These are phyloP conservation scores for Melampsora larici-populina DNA, from an alignment of 1,284 basidiomycete species.

Conservation along the genomic window DNA sequence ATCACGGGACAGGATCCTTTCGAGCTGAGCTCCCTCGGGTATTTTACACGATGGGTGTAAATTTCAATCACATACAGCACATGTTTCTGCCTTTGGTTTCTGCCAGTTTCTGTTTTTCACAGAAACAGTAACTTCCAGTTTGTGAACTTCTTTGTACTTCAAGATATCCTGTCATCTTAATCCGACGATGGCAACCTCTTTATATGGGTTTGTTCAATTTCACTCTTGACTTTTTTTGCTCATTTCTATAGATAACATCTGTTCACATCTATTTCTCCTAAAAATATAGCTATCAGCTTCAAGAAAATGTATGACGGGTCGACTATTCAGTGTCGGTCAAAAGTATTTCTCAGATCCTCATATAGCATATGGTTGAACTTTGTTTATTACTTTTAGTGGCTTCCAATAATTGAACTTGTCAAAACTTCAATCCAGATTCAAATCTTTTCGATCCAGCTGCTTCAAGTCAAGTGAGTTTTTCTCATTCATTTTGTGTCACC, in stretches of 20 bases:
- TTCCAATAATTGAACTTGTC: too few species aligned
- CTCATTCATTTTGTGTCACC: conserved; percentile 1
- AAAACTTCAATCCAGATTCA: not conserved
- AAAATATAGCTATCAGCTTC: conserved; percentile 68
- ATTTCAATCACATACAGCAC: too few species aligned
- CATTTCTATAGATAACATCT: not conserved
- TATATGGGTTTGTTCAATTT: conserved; percentile 61
- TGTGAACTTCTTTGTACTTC: too few species aligned
- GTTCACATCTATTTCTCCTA: too few species aligned
- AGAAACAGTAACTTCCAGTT: conserved; percentile 91
- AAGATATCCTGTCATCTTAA: too few species aligned
- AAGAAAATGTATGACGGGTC: conserved; percentile 78
- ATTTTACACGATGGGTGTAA: too few species aligned
- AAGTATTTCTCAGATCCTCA: conserved; percentile 58
- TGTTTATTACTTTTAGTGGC: conserved; percentile 28
- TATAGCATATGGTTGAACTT: conserved; percentile 39
- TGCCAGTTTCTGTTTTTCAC: too few species aligned
- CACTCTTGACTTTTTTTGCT: not conserved
- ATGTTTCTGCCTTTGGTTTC: too few species aligned
- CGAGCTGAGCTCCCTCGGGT: too few species aligned
- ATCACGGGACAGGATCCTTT: too few species aligned
- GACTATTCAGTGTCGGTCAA: conserved; percentile 70
- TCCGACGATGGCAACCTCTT: too few species aligned
- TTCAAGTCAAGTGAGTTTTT: not conserved
- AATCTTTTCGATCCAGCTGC: conserved; percentile 20